These are phyloP conservation scores for Vachellia pachyceras DNA, from an alignment of 306 rosid genomes.

Conservation along the genomic window DNA sequence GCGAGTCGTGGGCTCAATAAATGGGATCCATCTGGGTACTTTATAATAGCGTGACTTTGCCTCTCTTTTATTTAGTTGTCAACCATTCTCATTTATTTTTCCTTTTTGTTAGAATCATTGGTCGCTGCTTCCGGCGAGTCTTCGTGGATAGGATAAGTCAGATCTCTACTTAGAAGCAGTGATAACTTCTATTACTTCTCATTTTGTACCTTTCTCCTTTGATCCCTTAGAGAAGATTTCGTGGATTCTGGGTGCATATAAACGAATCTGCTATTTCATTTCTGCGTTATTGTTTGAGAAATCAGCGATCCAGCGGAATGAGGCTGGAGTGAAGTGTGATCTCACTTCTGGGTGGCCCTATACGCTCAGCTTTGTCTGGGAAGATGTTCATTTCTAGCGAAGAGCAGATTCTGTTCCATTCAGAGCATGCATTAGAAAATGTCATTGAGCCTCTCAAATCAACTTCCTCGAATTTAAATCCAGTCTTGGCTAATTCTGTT, in stretches of 20 bases:
- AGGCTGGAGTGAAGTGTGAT: not conserved
- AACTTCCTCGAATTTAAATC: constrained; percentile 56
- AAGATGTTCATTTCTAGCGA: constrained; percentile 60
- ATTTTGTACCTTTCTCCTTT: constrained; percentile 6
- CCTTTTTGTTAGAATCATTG: not conserved
- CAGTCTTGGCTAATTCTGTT: constrained; percentile 59
- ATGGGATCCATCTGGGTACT: constrained; percentile 19
- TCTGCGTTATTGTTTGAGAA: not conserved
- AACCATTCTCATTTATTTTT: not conserved
- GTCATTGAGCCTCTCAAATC: constrained; percentile 49
- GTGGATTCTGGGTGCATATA: not conserved
- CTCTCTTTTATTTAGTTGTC: not conserved
- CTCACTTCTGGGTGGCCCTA: constrained; percentile 9
- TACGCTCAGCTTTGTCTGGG: constrained; percentile 34
- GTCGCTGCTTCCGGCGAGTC: not conserved
- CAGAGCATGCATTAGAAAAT: constrained; percentile 47
- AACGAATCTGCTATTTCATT: constrained; percentile 6
- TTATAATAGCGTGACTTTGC: constrained; percentile 12
- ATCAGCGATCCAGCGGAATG: constrained; percentile 8
- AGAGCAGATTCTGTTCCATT: constrained; percentile 58
- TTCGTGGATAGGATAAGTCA: not conserved
- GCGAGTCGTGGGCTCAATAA: not conserved
- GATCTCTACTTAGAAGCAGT: constrained; percentile 36
- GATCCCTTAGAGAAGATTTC: constrained; percentile 5
- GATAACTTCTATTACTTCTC: constrained; percentile 6